Conservation (phyloP, 805 yeast species). For the Sungouiella blattae region DNA sequence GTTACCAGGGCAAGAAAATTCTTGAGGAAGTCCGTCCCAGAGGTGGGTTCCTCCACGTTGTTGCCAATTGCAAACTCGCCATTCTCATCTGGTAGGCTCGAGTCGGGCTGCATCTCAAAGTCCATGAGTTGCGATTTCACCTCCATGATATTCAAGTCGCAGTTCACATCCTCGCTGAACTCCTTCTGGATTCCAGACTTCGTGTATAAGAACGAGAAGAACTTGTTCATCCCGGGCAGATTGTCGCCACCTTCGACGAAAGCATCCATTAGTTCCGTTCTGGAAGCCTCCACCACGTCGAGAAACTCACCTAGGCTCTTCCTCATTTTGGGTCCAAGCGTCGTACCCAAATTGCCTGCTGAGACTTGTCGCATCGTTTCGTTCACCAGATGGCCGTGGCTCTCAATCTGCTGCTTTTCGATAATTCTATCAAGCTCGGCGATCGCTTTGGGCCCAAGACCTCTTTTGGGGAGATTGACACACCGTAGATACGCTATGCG, state of each 20-base stretch:
- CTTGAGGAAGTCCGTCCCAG: conserved; percentile 6
- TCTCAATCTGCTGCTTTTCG: conserved; percentile 11
- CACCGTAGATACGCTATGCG: conserved; percentile 56
- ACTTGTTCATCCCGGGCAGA: neutral
- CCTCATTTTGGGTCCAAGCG: conserved; percentile 12
- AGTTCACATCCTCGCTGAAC: conserved; percentile 25
- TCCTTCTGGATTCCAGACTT: conserved; percentile 28
- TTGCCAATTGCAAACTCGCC: neutral
- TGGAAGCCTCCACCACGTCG: conserved; percentile 21
- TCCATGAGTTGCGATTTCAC: conserved; percentile 33
- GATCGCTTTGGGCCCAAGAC: conserved; percentile 59
- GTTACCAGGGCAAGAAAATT: conserved; percentile 14
- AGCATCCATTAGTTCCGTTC: conserved; percentile 8
- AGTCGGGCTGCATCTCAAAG: conserved; percentile 29
- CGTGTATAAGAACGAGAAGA: conserved; percentile 24
- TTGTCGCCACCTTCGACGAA: neutral
- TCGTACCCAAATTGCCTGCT: conserved; percentile 1
- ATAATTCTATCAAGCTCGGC: conserved; percentile 22
- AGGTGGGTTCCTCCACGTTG: neutral
- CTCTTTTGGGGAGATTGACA: conserved; percentile 58
- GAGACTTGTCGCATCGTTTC: conserved; percentile 10
- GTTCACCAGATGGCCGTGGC: conserved; percentile 4
- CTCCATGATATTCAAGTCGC: conserved; percentile 36
- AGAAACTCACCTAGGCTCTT: conserved; percentile 23
- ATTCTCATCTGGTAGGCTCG: conserved; percentile 8